These are phyloP conservation scores for Urtica urens DNA, from an alignment of 306 rosid species.

Conservation along the genomic window DNA sequence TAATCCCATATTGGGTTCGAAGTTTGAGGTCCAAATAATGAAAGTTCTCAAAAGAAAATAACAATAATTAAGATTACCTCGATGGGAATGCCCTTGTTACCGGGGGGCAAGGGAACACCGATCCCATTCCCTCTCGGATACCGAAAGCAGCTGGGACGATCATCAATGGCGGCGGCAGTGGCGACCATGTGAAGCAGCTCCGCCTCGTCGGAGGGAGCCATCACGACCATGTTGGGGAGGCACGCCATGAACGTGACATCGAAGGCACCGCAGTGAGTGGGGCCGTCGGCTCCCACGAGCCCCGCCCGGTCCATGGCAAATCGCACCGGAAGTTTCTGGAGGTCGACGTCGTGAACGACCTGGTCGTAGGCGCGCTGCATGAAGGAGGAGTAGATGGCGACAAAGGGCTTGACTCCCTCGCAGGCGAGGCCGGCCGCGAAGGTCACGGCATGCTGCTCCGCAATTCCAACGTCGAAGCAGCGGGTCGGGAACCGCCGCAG, in stretches of 20 bases:
- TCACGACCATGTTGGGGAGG: slow-evolving; percentile 97
- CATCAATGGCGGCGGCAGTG: slow-evolving; percentile 81
- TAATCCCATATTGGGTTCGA: too few species aligned
- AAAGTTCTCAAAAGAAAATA: too few species aligned
- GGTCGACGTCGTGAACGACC: slow-evolving; percentile 96
- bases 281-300: slow-evolving; percentile 95
- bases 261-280: slow-evolving; percentile 78
- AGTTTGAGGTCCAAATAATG: too few species aligned
- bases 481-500: slow-evolving; percentile 79
- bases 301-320: slow-evolving; percentile 99
- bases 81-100: slow-evolving; percentile 75
- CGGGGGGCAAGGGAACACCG: slow-evolving; percentile 60
- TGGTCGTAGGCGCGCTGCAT: slow-evolving; percentile 97
- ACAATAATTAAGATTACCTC: slow-evolving; percentile 39
- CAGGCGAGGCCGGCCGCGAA: slow-evolving; percentile 94
- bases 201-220: slow-evolving; percentile 95
- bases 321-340: slow-evolving; percentile 86
- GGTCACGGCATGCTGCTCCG: slow-evolving; percentile 97
- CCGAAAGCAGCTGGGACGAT: slow-evolving; percentile 89
- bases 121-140: slow-evolving; percentile 91
- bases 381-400: slow-evolving; percentile 91
- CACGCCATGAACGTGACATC: slow-evolving; percentile 97
- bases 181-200: slow-evolving; percentile 98
- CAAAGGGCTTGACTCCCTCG: slow-evolving; percentile 89
- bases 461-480: slow-evolving; percentile 96